Evolutionary conservation across 2,329 filamentous ascomycete species (phyloP).

Genomic region (Pseudogymnoascus sp.): DNA sequence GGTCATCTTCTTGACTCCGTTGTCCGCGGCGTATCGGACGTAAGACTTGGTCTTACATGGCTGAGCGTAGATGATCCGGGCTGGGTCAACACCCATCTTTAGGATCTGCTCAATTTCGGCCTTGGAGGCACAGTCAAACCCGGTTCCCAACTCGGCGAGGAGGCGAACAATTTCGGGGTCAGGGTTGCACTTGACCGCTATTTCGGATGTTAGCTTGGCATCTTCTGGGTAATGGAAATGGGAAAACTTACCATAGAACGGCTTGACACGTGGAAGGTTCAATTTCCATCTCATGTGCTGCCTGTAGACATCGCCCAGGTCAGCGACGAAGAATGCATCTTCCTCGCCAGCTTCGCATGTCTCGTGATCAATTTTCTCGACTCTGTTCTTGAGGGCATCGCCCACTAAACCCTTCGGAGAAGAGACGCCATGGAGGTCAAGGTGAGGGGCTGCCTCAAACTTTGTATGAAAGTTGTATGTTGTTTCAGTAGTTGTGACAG

Average conservation of each 20-base stretch:
- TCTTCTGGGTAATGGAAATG: conserved; percentile 11
- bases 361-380: conserved; percentile 77
- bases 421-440: conserved; percentile 24
- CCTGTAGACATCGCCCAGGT: conserved; percentile 96
- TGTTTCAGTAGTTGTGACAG: conserved; percentile 44
- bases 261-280: conserved; percentile 84
- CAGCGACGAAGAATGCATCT: conserved; percentile 96
- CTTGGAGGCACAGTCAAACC: conserved; percentile 98
- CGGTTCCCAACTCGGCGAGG: conserved; percentile 78
- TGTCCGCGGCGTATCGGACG: conserved; percentile 76
- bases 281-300: conserved; percentile 98
- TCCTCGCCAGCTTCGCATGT: conserved; percentile 86
- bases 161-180: conserved; percentile 83
- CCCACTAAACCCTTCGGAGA: conserved; percentile 73
- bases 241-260: conserved; percentile 73
- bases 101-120: conserved; percentile 91
- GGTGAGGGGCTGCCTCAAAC: conserved; percentile 22
- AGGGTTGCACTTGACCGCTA: conserved; percentile 98
- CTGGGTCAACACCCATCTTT: conserved; percentile 70
- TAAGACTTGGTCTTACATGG: conserved; percentile 99
- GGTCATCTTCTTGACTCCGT: conserved; percentile 94
- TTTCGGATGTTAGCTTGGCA: conserved; percentile 11
- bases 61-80: conserved; percentile 96
- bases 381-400: conserved; percentile 76
- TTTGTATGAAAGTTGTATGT: conserved; percentile 25